phyloP scores from a whole-genome alignment of 352 stramenopile genomes.

The Elongisporangium prolatum region DNA sequence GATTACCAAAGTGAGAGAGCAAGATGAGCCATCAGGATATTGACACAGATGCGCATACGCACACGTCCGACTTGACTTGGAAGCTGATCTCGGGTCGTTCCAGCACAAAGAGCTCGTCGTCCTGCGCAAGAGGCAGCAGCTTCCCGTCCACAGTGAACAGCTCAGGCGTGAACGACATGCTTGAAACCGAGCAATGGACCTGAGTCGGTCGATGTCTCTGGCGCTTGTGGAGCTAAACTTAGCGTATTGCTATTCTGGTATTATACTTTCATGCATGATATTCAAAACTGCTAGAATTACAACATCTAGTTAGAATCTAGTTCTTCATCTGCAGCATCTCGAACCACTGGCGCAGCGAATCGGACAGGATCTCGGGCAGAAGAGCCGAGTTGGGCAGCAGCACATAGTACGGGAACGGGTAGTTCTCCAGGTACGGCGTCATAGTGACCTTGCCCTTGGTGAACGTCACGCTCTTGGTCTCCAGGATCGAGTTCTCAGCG shows the following conservation, averaged over 20 bases:
- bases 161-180: constrained; percentile 69
- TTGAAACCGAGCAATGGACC: neutral
- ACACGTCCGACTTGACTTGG: constrained; percentile 57
- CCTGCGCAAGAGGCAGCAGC: constrained; percentile 65
- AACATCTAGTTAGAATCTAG: constrained; percentile 9
- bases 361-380: constrained; percentile 98
- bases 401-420: constrained; percentile 99
- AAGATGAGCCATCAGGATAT: neutral
- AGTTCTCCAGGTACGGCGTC: constrained; percentile 99
- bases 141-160: constrained; percentile 74
- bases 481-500: constrained; percentile 92
- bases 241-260: neutral
- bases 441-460: constrained; percentile 95
- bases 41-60: constrained; percentile 9
- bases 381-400: constrained; percentile 93
- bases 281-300: neutral
- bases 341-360: constrained; percentile 99
- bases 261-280: neutral
- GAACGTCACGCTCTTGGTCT: constrained; percentile 98
- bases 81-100: constrained; percentile 78
- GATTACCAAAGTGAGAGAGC: neutral
- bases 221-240: neutral
- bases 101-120: constrained; percentile 84
- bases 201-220: neutral
- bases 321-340: constrained; percentile 92